These are phyloP conservation scores for Tetraselmis striata DNA, from an alignment of 139 green algal species.

Conservation along the genomic window DNA sequence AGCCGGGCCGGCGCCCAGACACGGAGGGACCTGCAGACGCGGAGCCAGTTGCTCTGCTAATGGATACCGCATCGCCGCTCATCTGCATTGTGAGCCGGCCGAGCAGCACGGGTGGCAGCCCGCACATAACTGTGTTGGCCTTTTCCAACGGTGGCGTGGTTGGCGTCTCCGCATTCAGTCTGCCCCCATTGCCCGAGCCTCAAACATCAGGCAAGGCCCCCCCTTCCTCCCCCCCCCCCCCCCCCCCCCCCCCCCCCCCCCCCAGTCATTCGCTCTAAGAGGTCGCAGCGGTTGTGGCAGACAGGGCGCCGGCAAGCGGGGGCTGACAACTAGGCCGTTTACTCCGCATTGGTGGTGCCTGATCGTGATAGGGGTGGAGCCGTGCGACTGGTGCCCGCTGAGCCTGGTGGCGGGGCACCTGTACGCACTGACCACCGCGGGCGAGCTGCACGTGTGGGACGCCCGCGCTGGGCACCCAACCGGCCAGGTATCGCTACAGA, in stretches of 20 bases:
- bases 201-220: no score
- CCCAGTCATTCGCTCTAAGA: background rate
- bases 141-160: background rate
- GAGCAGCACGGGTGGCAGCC: background rate
- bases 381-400: background rate
- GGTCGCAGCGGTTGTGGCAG: background rate
- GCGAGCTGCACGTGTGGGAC: background rate
- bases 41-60: background rate
- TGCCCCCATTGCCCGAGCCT: no score
- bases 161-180: background rate
- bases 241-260: no score
- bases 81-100: background rate
- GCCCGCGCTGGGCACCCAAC: background rate
- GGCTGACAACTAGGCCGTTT: background rate
- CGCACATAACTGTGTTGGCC: background rate
- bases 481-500: background rate
- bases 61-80: background rate
- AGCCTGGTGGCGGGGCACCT: background rate
- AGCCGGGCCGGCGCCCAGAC: no score
- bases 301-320: background rate
- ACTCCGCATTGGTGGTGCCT: background rate
- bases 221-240: no score
- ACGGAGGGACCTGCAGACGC: background rate
- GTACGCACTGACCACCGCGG: background rate
- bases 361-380: background rate